A percentile compares a stretch with the other conserved stretches of the same genome.
Conservation (phyloP, 306 rosid species). For the Casuarina glauca region DNA sequence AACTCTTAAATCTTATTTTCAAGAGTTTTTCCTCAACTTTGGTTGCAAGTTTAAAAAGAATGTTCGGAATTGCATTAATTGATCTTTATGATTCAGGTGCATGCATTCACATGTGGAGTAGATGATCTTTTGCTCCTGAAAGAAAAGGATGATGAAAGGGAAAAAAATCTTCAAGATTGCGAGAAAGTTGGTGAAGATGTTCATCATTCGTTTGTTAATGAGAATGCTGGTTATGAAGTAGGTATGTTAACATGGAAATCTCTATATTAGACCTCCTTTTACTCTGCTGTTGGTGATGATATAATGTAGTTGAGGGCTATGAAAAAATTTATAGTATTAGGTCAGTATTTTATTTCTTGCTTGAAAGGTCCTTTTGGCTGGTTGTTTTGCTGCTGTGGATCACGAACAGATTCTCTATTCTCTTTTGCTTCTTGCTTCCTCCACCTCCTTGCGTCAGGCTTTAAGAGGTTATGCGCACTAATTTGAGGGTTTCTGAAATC, state of each 20-base stretch:
- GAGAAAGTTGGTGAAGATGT: conserved; percentile 83
- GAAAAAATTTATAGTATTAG: neutral
- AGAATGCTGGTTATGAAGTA: conserved; percentile 45
- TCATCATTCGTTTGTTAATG: conserved; percentile 62
- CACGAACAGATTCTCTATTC: neutral
- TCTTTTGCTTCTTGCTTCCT: neutral
- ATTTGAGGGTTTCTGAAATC: no score
- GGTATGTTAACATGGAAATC: conserved; percentile 45
- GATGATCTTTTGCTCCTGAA: conserved; percentile 76
- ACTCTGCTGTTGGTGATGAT: conserved; percentile 14
- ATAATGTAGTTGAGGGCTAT: neutral
- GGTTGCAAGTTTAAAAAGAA: neutral
- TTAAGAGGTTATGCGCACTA: neutral
- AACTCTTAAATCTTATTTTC: neutral
- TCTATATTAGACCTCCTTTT: conserved; percentile 13
- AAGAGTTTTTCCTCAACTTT: neutral
- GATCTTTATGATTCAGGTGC: conserved; percentile 54
- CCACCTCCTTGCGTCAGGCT: neutral
- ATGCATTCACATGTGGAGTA: conserved; percentile 93
- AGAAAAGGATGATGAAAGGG: conserved; percentile 67
- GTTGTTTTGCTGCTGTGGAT: neutral
- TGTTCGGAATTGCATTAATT: neutral
- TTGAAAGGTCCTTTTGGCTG: neutral
- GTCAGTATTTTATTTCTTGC: neutral
- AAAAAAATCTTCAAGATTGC: conserved; percentile 66